A percentile compares a stretch with the other conserved stretches of the same genome.
phyloP scores from a whole-genome alignment of 2,329 filamentous ascomycete species.

The Sclerotinia trifoliorum region DNA sequence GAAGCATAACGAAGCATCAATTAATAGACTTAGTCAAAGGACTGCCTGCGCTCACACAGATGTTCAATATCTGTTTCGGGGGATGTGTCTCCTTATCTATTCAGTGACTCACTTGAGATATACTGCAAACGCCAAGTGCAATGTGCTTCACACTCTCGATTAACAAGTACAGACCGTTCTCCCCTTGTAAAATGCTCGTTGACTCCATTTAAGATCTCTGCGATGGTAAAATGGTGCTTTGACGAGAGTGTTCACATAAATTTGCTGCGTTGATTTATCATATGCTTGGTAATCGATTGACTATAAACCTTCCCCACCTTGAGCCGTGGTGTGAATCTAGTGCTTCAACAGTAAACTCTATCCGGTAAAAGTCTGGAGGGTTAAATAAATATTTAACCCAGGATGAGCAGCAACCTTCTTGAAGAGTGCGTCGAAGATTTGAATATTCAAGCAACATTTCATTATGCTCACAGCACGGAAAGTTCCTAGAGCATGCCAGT shows the following conservation, averaged over 20 bases:
- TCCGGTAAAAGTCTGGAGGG: not conserved
- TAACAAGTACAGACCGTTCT: not conserved
- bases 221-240: not conserved
- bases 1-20: not conserved
- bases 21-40: not conserved
- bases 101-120: not conserved
- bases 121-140: not conserved
- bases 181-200: not conserved
- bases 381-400: not conserved
- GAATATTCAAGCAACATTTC: not conserved
- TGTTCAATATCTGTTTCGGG: not conserved
- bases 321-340: not conserved
- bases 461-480: slow-evolving; percentile 38
- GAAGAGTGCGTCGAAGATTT: not conserved
- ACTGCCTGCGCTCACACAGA: not conserved
- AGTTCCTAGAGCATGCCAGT: slow-evolving; percentile 37
- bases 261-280: not conserved
- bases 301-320: not conserved
- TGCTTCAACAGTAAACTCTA: not conserved
- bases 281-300: slow-evolving; percentile 11
- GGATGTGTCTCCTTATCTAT: not conserved
- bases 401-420: not conserved
- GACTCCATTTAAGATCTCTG: not conserved
- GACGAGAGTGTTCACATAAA: not conserved
- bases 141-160: not conserved